Evolutionary conservation across 257 asterid species (phyloP).

Genomic region (Eucommia ulmoides): DNA sequence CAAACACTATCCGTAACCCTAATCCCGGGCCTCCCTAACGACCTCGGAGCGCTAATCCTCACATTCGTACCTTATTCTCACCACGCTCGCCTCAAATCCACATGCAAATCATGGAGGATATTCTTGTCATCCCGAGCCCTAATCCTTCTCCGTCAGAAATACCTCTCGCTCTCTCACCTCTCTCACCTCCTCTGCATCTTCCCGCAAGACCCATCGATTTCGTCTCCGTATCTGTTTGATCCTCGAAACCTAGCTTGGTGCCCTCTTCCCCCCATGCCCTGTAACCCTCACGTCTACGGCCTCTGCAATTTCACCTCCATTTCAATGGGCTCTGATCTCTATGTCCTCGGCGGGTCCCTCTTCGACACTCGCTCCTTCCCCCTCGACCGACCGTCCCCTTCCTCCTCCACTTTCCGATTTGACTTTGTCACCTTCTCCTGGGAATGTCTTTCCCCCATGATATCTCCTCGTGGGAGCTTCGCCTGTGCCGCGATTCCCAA

Average conservation of each 20-base stretch:
- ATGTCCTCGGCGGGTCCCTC: constrained; percentile 82
- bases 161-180: constrained; percentile 27
- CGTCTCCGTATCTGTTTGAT: constrained; percentile 68
- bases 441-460: constrained; percentile 73
- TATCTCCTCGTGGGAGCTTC: constrained; percentile 79
- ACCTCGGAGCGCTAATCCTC: constrained; percentile 55
- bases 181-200: constrained; percentile 55
- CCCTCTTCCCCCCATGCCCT: constrained; percentile 75
- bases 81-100: constrained; percentile 64
- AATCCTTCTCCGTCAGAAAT: constrained; percentile 41
- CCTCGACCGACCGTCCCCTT: constrained; percentile 61
- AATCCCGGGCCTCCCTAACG: constrained; percentile 80
- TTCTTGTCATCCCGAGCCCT: constrained; percentile 61
- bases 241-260: constrained; percentile 61
- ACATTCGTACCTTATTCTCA: constrained; percentile 64
- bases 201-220: constrained; percentile 75
- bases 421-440: constrained; percentile 39
- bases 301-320: constrained; percentile 68
- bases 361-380: constrained; percentile 82
- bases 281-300: constrained; percentile 77
- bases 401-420: constrained; percentile 52
- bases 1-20: constrained; percentile 45
- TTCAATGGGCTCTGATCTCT: constrained; percentile 48
- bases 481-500: constrained; percentile 64
- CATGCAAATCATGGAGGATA: constrained; percentile 60